Evolutionary conservation across 2,329 filamentous ascomycete genomes (phyloP).

Genomic region (Coleophoma crateriformis): DNA sequence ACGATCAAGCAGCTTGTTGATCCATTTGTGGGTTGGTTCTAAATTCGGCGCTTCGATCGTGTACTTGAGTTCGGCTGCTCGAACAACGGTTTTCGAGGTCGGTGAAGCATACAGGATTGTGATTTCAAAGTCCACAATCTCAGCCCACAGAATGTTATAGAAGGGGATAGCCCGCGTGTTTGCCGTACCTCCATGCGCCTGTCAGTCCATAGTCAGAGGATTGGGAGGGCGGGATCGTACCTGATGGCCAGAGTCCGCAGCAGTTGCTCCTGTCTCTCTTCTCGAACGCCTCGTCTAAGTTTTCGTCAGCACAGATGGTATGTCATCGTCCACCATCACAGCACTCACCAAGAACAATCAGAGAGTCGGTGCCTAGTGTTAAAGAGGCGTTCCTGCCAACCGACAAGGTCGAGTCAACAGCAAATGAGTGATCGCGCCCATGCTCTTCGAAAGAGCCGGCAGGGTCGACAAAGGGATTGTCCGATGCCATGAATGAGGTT

Average conservation of each 20-base stretch:
- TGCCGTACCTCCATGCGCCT: conserved; percentile 15
- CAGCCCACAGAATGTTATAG: conserved; percentile 81
- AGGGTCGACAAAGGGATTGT: conserved; percentile 32
- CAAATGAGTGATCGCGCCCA: conserved; percentile 26
- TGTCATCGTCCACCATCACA: neutral
- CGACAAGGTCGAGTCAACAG: conserved; percentile 38
- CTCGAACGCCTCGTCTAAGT: conserved; percentile 45
- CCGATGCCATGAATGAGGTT: conserved; percentile 14
- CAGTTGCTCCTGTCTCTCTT: conserved; percentile 43
- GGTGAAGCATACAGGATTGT: conserved; percentile 68
- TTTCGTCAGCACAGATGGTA: conserved; percentile 3
- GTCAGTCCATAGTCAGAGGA: conserved; percentile 10
- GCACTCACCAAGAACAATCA: conserved; percentile 50
- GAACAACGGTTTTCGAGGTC: conserved; percentile 52
- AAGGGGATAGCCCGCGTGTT: conserved; percentile 57
- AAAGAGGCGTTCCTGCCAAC: conserved; percentile 54
- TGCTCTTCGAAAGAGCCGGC: conserved; percentile 23
- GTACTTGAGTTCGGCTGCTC: conserved; percentile 57
- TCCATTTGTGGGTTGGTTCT: conserved; percentile 42
- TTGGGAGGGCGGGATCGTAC: conserved; percentile 26
- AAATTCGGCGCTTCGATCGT: conserved; percentile 34
- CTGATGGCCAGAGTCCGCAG: conserved; percentile 48
- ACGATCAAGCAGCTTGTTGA: conserved; percentile 56
- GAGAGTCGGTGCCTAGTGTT: conserved; percentile 53
- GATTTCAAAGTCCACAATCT: conserved; percentile 53